Evolutionary conservation across 768 basidiomycete genomes (phyloP).

Genomic region (Guyanaporus albipodus): DNA sequence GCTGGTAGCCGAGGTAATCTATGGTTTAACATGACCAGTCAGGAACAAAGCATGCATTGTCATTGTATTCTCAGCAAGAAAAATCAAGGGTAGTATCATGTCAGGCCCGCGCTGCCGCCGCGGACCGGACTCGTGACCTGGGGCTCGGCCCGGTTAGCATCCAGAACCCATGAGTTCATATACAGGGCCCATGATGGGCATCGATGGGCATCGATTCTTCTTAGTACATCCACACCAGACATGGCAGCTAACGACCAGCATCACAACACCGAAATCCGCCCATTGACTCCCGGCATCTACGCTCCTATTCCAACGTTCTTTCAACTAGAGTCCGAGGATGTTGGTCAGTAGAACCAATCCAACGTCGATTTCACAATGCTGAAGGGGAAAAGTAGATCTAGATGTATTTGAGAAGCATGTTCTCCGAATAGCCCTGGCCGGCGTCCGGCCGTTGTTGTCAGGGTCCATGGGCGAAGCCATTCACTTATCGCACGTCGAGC

Average conservation of each 20-base stretch:
- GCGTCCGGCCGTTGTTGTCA: conserved; percentile 66
- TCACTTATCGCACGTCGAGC: conserved; percentile 67
- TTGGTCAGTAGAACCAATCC: conserved; percentile 51
- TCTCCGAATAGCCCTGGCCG: conserved; percentile 56
- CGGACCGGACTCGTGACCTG: conserved; percentile 7
- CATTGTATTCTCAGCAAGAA: too few species aligned
- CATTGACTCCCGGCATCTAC: conserved; percentile 71
- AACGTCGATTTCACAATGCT: conserved; percentile 1
- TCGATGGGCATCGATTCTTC: too few species aligned
- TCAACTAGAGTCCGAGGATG: conserved; percentile 67
- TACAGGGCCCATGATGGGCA: too few species aligned
- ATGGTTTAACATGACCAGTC: too few species aligned
- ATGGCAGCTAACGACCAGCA: conserved; percentile 24
- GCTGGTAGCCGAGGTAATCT: too few species aligned
- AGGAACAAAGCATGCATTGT: too few species aligned
- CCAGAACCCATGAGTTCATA: too few species aligned
- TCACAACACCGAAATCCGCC: conserved; percentile 37
- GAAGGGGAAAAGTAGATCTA: conserved; percentile 43
- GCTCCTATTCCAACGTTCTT: conserved; percentile 89
- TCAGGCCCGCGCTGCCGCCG: neutral
- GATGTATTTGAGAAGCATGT: conserved; percentile 66
- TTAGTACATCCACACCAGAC: conserved; percentile 45
- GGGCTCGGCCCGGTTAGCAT: conserved; percentile 8
- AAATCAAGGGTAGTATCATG: too few species aligned
- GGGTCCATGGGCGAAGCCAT: conserved; percentile 88